These are phyloP conservation scores for Ascocoryne sarcoides DNA, from an alignment of 2,329 filamentous ascomycete genomes.

Conservation along the genomic window DNA sequence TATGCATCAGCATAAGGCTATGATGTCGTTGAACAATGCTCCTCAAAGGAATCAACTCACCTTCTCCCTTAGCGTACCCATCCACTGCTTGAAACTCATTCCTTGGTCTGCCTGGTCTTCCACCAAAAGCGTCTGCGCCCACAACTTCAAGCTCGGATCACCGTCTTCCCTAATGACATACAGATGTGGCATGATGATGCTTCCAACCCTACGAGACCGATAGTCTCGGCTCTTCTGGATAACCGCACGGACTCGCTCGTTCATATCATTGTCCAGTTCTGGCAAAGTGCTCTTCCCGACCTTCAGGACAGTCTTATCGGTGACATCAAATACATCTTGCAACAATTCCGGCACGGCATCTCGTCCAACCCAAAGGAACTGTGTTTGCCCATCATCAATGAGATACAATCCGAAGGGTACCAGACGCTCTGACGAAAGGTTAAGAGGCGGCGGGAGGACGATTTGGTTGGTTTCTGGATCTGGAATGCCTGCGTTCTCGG, in stretches of 20 bases:
- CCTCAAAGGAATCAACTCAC: slow-evolving; percentile 40
- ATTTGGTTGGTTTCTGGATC: slow-evolving; percentile 84
- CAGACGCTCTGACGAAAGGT: slow-evolving; percentile 80
- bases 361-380: slow-evolving; percentile 93
- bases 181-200: slow-evolving; percentile 83
- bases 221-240: slow-evolving; percentile 89
- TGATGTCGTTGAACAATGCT: slow-evolving; percentile 8
- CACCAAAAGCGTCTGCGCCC: slow-evolving; percentile 92
- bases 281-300: slow-evolving; percentile 86
- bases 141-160: slow-evolving; percentile 87
- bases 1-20: slow-evolving; percentile 21
- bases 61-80: slow-evolving; percentile 90
- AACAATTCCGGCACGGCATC: slow-evolving; percentile 87
- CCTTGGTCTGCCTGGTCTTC: slow-evolving; percentile 94
- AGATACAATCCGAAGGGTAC: slow-evolving; percentile 88
- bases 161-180: slow-evolving; percentile 94
- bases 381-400: slow-evolving; percentile 93
- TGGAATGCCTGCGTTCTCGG: slow-evolving; percentile 79
- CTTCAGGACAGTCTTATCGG: slow-evolving; percentile 74
- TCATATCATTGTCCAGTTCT: slow-evolving; percentile 91
- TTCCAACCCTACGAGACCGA: slow-evolving; percentile 77
- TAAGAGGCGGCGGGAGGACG: slow-evolving; percentile 72
- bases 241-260: slow-evolving; percentile 83
- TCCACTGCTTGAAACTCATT: slow-evolving; percentile 87
- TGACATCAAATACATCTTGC: slow-evolving; percentile 79